A percentile compares a stretch with the other conserved stretches of the same genome.
Evolutionary conservation across 176 grass and related monocot genomes (phyloP).

Genomic region (Carex myosuroides): DNA sequence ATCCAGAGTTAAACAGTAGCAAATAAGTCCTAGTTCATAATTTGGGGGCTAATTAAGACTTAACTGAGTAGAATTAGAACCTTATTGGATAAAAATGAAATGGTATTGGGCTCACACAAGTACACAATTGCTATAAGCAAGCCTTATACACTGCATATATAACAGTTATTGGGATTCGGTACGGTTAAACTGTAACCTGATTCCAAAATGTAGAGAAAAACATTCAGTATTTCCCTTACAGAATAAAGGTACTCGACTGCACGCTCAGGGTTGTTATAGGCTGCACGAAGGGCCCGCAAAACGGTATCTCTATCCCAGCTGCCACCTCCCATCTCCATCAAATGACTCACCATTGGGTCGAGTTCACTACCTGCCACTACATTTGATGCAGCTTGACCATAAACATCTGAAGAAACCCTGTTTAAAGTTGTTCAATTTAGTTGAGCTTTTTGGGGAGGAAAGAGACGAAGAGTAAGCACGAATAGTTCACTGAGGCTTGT

Average conservation of each 20-base stretch:
- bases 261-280: conserved; percentile 96
- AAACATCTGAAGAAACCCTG: conserved; percentile 37
- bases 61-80: neutral
- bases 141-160: neutral
- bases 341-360: conserved; percentile 58
- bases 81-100: neutral
- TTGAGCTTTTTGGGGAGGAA: neutral
- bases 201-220: neutral
- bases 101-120: conserved; percentile 5
- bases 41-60: neutral
- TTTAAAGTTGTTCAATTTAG: conserved; percentile 17
- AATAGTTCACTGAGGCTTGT: neutral
- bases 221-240: conserved; percentile 30
- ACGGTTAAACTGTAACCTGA: neutral
- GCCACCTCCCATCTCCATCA: conserved; percentile 97
- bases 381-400: conserved; percentile 60
- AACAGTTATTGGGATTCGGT: neutral
- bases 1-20: neutral
- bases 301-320: conserved; percentile 87
- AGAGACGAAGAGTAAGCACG: too few relatives aligned
- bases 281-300: conserved; percentile 64
- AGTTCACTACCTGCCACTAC: conserved; percentile 50
- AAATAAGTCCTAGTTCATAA: neutral
- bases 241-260: conserved; percentile 98
- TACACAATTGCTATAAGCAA: neutral